Evolutionary conservation across 2,329 filamentous ascomycete genomes (phyloP).

Genomic region (Incumbomyces lentus): DNA sequence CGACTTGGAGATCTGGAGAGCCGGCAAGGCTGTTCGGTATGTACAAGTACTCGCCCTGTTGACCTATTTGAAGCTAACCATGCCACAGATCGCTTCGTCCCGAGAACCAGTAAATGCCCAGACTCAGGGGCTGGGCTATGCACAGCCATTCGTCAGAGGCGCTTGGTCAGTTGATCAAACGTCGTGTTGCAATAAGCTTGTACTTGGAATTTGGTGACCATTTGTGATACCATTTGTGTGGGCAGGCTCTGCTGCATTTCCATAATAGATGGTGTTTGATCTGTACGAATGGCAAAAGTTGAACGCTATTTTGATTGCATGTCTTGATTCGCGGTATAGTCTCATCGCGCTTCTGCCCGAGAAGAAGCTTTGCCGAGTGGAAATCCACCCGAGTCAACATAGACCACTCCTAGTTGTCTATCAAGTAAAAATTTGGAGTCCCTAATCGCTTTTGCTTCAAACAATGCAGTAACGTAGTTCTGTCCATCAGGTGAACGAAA

Average conservation of each 20-base stretch:
- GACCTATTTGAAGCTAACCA: conserved; percentile 20
- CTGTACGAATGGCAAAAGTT: conserved; percentile 3
- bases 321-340: no score
- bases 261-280: conserved; percentile 5
- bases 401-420: no score
- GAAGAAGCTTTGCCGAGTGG: no score
- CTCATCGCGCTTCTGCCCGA: no score
- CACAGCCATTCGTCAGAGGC: neutral
- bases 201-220: neutral
- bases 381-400: no score
- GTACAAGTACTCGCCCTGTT: conserved; percentile 22
- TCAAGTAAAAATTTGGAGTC: no score
- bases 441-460: no score
- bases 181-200: neutral
- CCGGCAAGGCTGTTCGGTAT: conserved; percentile 90
- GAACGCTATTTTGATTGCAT: no score
- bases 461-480: no score
- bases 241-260: neutral
- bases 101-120: conserved; percentile 54
- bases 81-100: conserved; percentile 59
- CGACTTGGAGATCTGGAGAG: conserved; percentile 96
- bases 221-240: conserved; percentile 7
- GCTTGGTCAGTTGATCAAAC: neutral
- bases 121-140: neutral
- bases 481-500: no score